Evolutionary conservation across 1,284 basidiomycete species (phyloP).

Genomic region (Pyrrhoderma lamaoense): DNA sequence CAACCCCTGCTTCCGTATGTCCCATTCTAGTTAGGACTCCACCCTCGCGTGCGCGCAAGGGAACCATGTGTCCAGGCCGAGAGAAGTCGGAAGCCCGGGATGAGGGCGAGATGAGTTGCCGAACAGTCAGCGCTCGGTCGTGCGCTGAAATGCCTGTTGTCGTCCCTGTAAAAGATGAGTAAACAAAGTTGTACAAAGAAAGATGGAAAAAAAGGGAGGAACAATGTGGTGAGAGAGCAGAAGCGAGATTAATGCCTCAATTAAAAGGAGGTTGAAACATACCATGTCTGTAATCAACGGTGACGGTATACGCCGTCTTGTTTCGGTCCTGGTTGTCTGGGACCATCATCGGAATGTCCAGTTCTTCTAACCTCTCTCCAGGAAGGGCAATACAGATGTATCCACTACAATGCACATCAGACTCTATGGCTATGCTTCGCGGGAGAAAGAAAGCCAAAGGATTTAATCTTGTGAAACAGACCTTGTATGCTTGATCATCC

Average conservation of each 20-base stretch:
- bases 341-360: conserved; percentile 94
- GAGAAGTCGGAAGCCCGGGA: conserved; percentile 73
- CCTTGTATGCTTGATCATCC: conserved; percentile 97
- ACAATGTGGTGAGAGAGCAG: not conserved
- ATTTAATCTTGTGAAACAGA: conserved; percentile 29
- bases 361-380: conserved; percentile 63
- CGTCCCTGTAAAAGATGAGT: conserved; percentile 47
- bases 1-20: conserved; percentile 90
- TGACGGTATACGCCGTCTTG: conserved; percentile 95
- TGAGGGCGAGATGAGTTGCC: conserved; percentile 65
- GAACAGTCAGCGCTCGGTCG: conserved; percentile 84
- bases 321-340: conserved; percentile 86
- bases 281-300: conserved; percentile 89
- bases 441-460: no score
- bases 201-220: not conserved
- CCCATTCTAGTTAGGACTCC: conserved; percentile 83
- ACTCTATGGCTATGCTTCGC: not conserved
- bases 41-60: conserved; percentile 80
- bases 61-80: conserved; percentile 93
- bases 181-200: not conserved
- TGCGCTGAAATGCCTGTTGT: conserved; percentile 97
- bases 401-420: conserved; percentile 51
- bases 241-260: not conserved
- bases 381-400: conserved; percentile 92
- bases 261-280: not conserved